These are phyloP conservation scores for Linum lewisii DNA, from an alignment of 345 rosid genomes.

Conservation along the genomic window DNA sequence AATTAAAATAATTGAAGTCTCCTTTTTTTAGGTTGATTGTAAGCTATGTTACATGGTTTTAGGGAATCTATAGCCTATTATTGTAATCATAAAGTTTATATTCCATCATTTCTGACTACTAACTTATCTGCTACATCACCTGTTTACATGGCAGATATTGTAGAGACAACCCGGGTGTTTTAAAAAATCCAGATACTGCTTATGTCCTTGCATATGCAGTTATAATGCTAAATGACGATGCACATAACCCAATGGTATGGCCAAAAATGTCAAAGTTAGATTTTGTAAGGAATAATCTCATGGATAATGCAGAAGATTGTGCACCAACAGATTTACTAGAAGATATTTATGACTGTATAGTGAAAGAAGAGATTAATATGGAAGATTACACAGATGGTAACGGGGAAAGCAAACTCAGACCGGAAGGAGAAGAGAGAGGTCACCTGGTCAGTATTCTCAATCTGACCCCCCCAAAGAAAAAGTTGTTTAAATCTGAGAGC, in stretches of 20 bases:
- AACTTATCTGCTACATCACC: not conserved
- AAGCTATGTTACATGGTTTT: not conserved
- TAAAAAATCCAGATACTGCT: conserved; percentile 96
- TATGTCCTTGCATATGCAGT: conserved; percentile 99
- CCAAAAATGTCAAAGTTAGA: conserved; percentile 98
- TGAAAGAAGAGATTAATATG: conserved; percentile 89
- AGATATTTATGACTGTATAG: conserved; percentile 92
- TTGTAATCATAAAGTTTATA: not conserved
- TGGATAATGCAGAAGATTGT: conserved; percentile 65
- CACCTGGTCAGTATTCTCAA: conserved; percentile 82
- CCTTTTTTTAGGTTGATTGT: too few species aligned
- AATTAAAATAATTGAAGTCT: too few species aligned
- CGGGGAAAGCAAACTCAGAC: conserved; percentile 52
- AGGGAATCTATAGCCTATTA: not conserved
- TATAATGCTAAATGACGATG: conserved; percentile 95
- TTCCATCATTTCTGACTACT: not conserved
- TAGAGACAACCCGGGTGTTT: conserved; percentile 88
- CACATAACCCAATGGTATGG: conserved; percentile 92
- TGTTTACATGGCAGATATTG: conserved; percentile 64
- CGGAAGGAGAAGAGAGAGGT: conserved; percentile 84
- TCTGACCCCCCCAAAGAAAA: conserved; percentile 72
- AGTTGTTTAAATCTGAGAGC: conserved; percentile 66
- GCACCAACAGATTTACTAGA: conserved; percentile 77
- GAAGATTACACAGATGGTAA: conserved; percentile 57
- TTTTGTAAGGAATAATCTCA: conserved; percentile 76